Evolutionary conservation across 2,329 filamentous ascomycete species (phyloP), one percentile per base, ranked within the genome.

Genomic region (Scedosporium apiospermum): DNA sequence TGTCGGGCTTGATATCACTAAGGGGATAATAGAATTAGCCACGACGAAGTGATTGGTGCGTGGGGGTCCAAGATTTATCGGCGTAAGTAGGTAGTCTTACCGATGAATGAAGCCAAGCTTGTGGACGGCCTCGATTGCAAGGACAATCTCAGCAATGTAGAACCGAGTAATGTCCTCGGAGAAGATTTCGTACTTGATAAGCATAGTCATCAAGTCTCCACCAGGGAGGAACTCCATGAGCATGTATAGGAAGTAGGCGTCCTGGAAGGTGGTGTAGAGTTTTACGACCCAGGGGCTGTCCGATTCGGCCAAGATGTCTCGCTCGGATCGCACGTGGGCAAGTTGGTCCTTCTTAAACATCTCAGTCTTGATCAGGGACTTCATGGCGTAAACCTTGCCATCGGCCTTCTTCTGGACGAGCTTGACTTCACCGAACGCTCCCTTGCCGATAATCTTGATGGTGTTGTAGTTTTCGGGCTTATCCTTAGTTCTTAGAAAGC

Each of bases 291-390:
- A 99, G 4, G 95, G 93, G 72, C 95, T 98, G 82, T 99, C 95
- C n/a, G 93, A 96, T 75, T 99, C 96, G 65, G 95, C 95, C 66
- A 99, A 81, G 69, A 99, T 98, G 74, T 99, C 95, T 82, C 95
- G 88, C 78, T 99, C 95, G 61, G 95, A 93, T 66, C 96, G 92
- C 65, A 99, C 95, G 77, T 99, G 95, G 18, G 95, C 95, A 65
- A 99, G 80, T 75, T 99, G 95, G 72, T 99, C 95, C 77, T 96
- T 97, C 79, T 96, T 97, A 80, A 97, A 97, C 95, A 99, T 99
- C 77, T 99, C 95, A 58, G 91, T 92, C 82, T 99, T 99, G 76
- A 99, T 91, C 68, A 99, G 82, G 57, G 93, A 98, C 80, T 99
- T 99, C 81, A 99, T 89, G 65, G 95, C 95, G 71, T 98, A 99